Percentiles rank a stretch among this genome's conserved stretches.
Evolutionary conservation across 352 stramenopile species (phyloP).

Genomic region (Phytophthora aleatoria): DNA sequence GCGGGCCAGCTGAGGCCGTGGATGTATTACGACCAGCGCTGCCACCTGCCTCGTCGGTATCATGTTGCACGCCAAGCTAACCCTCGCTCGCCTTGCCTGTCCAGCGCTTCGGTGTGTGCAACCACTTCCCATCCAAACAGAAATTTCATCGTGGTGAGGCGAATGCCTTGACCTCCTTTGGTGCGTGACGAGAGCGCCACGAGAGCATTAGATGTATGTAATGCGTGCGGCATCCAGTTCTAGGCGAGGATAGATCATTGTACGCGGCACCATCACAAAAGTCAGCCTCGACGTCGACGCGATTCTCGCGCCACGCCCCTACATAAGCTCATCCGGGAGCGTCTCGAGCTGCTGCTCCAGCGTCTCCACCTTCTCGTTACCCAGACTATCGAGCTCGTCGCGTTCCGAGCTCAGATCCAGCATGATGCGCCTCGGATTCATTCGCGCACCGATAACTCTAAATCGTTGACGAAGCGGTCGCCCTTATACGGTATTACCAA

Average conservation of each 20-base stretch:
- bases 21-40: conserved; percentile 1
- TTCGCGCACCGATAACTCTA: conserved; percentile 12
- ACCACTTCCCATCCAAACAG: conserved; percentile 2
- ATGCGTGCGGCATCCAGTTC: conserved; percentile 2
- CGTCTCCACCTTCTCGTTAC: conserved; percentile 46
- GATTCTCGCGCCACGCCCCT: neutral
- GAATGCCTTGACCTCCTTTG: neutral
- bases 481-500: no score
- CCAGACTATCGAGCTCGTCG: conserved; percentile 44
- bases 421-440: conserved; percentile 10
- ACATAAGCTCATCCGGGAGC: no score
- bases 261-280: conserved; percentile 15
- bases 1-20: neutral
- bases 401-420: conserved; percentile 52
- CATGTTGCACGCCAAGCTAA: conserved; percentile 5
- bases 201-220: neutral
- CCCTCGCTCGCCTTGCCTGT: conserved; percentile 11
- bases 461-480: conserved; percentile 10
- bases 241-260: neutral
- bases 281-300: neutral
- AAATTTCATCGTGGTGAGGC: conserved; percentile 8
- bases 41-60: neutral
- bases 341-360: conserved; percentile 55
- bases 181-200: neutral
- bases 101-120: neutral